Conservation (phyloP, 768 basidiomycete genomes). For the Chlorophyllum brunneum region DNA sequence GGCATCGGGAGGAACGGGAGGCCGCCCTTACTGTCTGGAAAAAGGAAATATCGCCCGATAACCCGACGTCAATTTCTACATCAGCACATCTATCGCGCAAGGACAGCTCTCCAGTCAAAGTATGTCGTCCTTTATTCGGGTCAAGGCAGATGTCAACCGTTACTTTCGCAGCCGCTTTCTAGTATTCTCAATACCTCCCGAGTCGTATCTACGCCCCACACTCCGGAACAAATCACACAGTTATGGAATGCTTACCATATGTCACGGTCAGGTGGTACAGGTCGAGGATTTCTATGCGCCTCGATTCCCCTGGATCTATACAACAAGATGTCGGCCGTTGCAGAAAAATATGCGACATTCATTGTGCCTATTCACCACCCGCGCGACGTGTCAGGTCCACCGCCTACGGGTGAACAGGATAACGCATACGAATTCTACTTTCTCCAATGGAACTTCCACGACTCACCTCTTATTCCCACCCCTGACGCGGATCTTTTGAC, state of each 20-base stretch:
- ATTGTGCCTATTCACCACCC: conserved; percentile 75
- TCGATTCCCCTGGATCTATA: conserved; percentile 73
- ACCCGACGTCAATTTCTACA: conserved; percentile 1
- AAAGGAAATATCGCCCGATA: conserved; percentile 6
- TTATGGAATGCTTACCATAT: conserved; percentile 91
- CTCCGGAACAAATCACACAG: conserved; percentile 66
- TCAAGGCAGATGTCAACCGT: conserved; percentile 4
- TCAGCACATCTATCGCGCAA: conserved; percentile 12
- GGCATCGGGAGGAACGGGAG: conserved; percentile 21
- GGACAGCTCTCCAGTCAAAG: conserved; percentile 20
- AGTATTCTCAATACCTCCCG: conserved; percentile 76
- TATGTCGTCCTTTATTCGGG: conserved; percentile 10
- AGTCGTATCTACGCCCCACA: conserved; percentile 64
- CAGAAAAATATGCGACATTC: conserved; percentile 70
- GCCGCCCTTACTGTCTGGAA: conserved; percentile 15
- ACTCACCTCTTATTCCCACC: conserved; percentile 56
- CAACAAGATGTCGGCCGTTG: conserved; percentile 59
- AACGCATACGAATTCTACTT: conserved; percentile 77
- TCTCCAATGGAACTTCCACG: conserved; percentile 89
- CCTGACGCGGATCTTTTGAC: conserved; percentile 44
- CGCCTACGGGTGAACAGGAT: conserved; percentile 29
- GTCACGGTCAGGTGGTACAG: conserved; percentile 73
- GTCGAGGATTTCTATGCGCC: conserved; percentile 84
- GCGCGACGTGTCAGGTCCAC: conserved; percentile 17
- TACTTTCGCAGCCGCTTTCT: conserved; percentile 61